Conservation (phyloP, 2,329 filamentous ascomycete species). For the Ascochyta clinopodiicola region DNA sequence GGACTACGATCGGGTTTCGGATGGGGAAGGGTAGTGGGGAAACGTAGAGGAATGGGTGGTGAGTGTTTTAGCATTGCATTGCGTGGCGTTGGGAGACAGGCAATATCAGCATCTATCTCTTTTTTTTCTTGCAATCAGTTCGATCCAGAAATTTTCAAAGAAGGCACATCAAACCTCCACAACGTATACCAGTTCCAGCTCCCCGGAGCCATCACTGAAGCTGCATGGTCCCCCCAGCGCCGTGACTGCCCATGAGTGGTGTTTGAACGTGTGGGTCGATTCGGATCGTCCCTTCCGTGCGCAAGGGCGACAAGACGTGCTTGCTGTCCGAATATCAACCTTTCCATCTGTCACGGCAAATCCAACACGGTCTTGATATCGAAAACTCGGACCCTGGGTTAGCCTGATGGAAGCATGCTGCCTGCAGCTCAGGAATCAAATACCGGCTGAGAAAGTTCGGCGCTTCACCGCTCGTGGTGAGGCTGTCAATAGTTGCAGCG, state of each 20-base stretch:
- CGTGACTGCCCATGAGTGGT: neutral
- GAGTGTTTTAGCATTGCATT: constrained; percentile 5
- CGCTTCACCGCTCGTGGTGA: neutral
- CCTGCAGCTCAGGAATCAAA: neutral
- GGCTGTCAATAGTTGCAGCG: neutral
- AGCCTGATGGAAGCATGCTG: neutral
- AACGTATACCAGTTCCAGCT: neutral
- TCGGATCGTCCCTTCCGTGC: neutral
- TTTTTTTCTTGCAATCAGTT: no score
- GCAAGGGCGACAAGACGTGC: neutral
- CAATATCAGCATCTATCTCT: neutral
- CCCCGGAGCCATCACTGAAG: neutral
- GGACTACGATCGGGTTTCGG: constrained; percentile 44
- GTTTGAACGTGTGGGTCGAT: neutral
- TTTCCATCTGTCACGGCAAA: neutral
- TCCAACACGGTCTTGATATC: neutral
- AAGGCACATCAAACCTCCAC: neutral
- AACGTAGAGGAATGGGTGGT: neutral
- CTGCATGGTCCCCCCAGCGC: neutral
- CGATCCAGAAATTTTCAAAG: no score
- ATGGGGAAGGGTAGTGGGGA: constrained; percentile 25
- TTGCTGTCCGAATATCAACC: neutral
- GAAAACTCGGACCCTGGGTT: neutral
- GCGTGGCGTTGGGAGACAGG: neutral
- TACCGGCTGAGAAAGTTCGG: neutral